phyloP scores from a whole-genome alignment of 1,284 basidiomycete genomes.

The Sphaerobolus stellatus region DNA sequence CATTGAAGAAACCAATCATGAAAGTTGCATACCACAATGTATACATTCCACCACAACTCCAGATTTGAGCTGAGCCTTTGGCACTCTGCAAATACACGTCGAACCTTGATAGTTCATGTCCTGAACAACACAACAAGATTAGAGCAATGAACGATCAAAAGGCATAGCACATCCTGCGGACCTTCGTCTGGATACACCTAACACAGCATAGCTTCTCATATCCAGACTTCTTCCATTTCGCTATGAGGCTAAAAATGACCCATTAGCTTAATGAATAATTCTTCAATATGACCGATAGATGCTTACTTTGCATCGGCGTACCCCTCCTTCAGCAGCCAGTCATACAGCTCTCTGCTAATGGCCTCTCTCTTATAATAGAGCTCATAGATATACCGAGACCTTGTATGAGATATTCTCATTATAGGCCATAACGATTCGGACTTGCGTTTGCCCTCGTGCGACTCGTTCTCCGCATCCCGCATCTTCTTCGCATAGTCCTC shows the following conservation, averaged over 20 bases:
- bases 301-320: slow-evolving; percentile 97
- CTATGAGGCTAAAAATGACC: slow-evolving; percentile 74
- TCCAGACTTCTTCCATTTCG: slow-evolving; percentile 99
- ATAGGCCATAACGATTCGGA: slow-evolving; percentile 98
- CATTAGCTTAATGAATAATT: slow-evolving; percentile 8
- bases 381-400: slow-evolving; percentile 97
- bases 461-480: slow-evolving; percentile 96
- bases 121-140: slow-evolving; percentile 45
- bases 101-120: slow-evolving; percentile 99
- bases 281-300: slow-evolving; percentile 1
- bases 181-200: slow-evolving; percentile 93
- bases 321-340: slow-evolving; percentile 97
- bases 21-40: slow-evolving; percentile 88
- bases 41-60: slow-evolving; percentile 97
- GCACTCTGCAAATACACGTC: slow-evolving; percentile 98
- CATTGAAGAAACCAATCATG: slow-evolving; percentile 6
- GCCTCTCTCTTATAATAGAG: slow-evolving; percentile 98
- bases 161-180: slow-evolving; percentile 34
- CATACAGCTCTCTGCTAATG: slow-evolving; percentile 91
- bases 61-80: slow-evolving; percentile 87
- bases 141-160: slow-evolving; percentile 13
- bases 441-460: slow-evolving; percentile 97
- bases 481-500: slow-evolving; percentile 97
- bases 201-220: slow-evolving; percentile 99
- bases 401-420: slow-evolving; percentile 95